Conservation (phyloP, 768 basidiomycete genomes). For the Trametes meyenii region DNA sequence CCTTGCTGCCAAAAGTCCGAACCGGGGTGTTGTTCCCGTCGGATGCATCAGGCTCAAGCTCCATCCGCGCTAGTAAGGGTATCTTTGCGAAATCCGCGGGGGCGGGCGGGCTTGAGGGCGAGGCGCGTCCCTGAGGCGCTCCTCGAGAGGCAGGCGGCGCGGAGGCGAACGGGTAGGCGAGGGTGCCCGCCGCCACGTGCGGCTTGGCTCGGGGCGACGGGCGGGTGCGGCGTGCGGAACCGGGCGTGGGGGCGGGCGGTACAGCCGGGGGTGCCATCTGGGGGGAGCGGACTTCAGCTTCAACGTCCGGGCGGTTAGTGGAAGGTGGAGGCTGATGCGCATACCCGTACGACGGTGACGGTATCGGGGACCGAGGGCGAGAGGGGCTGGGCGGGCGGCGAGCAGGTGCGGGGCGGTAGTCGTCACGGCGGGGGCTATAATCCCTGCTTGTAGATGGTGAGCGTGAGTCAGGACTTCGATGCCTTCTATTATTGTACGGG, state of each 20-base stretch:
- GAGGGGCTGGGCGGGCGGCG: neutral
- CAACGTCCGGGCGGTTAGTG: conserved; percentile 7
- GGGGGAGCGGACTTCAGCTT: conserved; percentile 14
- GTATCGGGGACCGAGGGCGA: neutral
- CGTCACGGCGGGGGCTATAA: neutral
- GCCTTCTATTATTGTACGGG: neutral
- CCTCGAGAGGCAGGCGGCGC: conserved; percentile 8
- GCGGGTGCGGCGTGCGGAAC: neutral
- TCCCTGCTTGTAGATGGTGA: neutral
- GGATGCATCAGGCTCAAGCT: neutral
- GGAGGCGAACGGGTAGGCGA: neutral
- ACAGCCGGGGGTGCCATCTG: conserved; percentile 7
- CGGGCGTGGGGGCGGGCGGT: neutral
- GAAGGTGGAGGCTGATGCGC: conserved; percentile 5
- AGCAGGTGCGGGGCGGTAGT: neutral
- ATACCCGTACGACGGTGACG: conserved; percentile 5
- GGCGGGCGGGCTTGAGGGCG: neutral
- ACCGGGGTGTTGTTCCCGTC: neutral
- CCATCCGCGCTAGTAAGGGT: conserved; percentile 5
- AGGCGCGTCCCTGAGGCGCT: conserved; percentile 7
- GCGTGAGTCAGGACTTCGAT: neutral
- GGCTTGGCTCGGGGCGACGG: neutral
- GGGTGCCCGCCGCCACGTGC: neutral
- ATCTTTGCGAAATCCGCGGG: neutral
- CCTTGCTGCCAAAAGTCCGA: neutral